A percentile compares a stretch with the other conserved stretches of the same genome.
phyloP scores from a whole-genome alignment of 2,329 filamentous ascomycete species.

The Colletotrichum sp. region DNA sequence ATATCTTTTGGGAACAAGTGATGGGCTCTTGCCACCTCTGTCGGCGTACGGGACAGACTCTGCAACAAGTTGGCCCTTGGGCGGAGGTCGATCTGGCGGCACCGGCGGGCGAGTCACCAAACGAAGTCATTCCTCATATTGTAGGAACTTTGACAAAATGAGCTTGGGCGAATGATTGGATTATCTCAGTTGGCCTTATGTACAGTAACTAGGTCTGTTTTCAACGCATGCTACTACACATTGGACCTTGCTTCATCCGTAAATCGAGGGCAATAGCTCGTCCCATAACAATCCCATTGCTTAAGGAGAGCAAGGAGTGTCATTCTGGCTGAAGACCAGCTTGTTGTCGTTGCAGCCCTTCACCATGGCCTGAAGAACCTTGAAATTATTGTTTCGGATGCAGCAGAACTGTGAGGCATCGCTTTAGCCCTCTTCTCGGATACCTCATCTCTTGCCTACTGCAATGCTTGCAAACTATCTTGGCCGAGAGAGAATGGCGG shows the following conservation, averaged over 20 bases:
- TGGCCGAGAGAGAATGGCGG: too few species aligned
- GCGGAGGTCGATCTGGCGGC: neutral
- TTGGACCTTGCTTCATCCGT: neutral
- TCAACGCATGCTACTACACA: neutral
- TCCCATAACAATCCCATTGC: neutral
- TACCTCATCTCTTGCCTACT: too few species aligned
- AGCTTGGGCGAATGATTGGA: neutral
- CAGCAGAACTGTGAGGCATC: neutral
- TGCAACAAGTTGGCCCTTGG: neutral
- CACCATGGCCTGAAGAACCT: neutral
- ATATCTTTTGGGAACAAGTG: conserved; percentile 44
- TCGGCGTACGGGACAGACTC: neutral
- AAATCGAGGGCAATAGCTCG: fast-evolving
- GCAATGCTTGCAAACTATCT: too few species aligned
- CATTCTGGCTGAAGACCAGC: neutral
- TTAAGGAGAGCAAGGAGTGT: neutral
- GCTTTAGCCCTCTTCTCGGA: too few species aligned
- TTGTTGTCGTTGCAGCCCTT: neutral
- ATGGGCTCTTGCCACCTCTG: neutral
- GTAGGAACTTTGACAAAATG: neutral
- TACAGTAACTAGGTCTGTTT: neutral
- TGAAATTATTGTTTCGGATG: neutral
- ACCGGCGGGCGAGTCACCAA: neutral
- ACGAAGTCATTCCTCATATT: neutral
- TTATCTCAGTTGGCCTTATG: neutral